These are phyloP conservation scores for Cardamine resedifolia DNA, from an alignment of 345 rosid species.

Conservation along the genomic window DNA sequence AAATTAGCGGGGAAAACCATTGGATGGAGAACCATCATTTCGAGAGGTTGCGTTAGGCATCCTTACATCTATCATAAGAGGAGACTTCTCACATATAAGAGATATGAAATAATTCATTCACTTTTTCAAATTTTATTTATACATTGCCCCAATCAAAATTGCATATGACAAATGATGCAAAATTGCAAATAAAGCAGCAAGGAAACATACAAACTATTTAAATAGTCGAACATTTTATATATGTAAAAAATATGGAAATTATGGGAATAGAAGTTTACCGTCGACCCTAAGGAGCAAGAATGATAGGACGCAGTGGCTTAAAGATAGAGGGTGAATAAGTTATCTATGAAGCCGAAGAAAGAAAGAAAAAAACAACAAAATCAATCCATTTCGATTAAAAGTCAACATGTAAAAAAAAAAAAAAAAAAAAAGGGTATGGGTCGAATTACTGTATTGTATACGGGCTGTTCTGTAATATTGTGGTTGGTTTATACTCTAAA, in stretches of 20 bases:
- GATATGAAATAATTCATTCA: not conserved
- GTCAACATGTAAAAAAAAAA: no score
- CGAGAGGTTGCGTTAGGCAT: not conserved
- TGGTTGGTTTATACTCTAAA: not conserved
- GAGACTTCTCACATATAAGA: not conserved
- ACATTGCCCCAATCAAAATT: not conserved
- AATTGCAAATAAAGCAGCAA: not conserved
- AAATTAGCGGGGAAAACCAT: not conserved
- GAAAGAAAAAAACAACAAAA: not conserved
- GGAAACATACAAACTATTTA: not conserved
- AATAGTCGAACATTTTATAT: not conserved
- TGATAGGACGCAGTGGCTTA: not conserved
- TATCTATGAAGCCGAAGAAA: not conserved
- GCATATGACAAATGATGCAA: not conserved
- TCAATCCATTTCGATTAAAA: not conserved
- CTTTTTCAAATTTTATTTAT: not conserved
- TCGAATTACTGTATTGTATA: not conserved
- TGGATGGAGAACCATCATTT: not conserved
- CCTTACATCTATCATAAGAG: not conserved
- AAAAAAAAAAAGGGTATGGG: no score
- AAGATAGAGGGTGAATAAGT: not conserved
- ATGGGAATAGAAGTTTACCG: constrained; percentile 1
- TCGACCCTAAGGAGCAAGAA: not conserved
- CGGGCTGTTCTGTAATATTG: not conserved
- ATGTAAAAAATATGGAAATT: not conserved